Evolutionary conservation across 106 monocot genomes (phyloP).

Genomic region (Dioscorea dumetorum): DNA sequence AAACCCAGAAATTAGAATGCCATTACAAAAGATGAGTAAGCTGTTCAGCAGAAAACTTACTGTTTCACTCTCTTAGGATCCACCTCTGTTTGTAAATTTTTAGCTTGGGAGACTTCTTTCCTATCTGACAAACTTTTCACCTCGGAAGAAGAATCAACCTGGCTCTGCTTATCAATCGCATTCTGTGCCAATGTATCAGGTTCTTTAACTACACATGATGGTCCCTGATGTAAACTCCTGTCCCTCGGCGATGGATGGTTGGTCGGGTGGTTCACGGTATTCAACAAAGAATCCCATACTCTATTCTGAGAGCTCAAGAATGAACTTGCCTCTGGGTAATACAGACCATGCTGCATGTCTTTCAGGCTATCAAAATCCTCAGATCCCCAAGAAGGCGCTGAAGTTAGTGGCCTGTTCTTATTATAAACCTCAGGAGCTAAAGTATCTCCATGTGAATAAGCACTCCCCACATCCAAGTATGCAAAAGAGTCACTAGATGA

Average conservation of each 20-base stretch:
- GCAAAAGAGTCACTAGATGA: slow-evolving; percentile 96
- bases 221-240: slow-evolving; percentile 14
- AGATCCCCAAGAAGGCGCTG: slow-evolving; percentile 25
- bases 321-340: slow-evolving; percentile 17
- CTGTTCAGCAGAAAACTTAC: slow-evolving; percentile 21
- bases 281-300: slow-evolving; percentile 30
- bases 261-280: slow-evolving; percentile 16
- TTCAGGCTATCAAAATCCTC: slow-evolving; percentile 24
- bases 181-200: slow-evolving; percentile 11
- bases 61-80: slow-evolving; percentile 77
- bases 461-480: slow-evolving; percentile 36
- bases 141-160: slow-evolving; percentile 25
- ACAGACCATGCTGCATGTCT: slow-evolving; percentile 15
- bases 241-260: slow-evolving; percentile 17
- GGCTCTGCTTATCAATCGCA: slow-evolving; percentile 19
- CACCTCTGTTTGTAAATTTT: slow-evolving; percentile 27
- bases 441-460: slow-evolving; percentile 27
- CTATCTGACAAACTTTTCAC: slow-evolving; percentile 17
- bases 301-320: slow-evolving; percentile 26
- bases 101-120: slow-evolving; percentile 1
- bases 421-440: slow-evolving; percentile 23
- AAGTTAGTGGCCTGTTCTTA: slow-evolving; percentile 1
- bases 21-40: too few species aligned
- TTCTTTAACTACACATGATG: slow-evolving; percentile 18
- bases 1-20: too few species aligned